Evolutionary conservation across 345 rosid genomes (phyloP).

Genomic region (Geranium rotundifolium): DNA sequence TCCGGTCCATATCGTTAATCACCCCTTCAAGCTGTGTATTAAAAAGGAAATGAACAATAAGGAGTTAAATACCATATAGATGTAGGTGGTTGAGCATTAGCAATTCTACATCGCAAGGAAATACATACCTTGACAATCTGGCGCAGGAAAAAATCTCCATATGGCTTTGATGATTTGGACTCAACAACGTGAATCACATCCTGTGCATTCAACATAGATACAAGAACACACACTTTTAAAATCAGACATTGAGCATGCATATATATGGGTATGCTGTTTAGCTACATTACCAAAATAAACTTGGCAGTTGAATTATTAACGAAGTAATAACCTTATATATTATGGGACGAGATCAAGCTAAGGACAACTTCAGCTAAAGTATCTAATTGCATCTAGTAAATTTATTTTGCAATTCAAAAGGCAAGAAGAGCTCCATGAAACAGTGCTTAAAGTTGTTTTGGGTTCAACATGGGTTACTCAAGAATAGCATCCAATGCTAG

Average conservation of each 20-base stretch:
- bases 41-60: background rate
- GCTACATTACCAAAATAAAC: background rate
- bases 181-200: slow-evolving; percentile 79
- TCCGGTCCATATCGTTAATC: slow-evolving; percentile 69
- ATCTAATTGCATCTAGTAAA: background rate
- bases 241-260: background rate
- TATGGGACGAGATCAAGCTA: too few relatives aligned
- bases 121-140: slow-evolving; percentile 74
- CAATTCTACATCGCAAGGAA: background rate
- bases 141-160: slow-evolving; percentile 87
- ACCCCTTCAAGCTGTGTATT: slow-evolving; percentile 70
- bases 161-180: slow-evolving; percentile 58
- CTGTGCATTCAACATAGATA: slow-evolving; percentile 22
- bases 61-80: background rate
- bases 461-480: background rate
- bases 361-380: too few relatives aligned
- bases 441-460: background rate
- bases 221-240: background rate
- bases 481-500: background rate
- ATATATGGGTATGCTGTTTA: background rate
- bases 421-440: background rate
- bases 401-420: background rate
- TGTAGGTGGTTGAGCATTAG: too few relatives aligned
- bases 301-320: too few relatives aligned
- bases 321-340: too few relatives aligned